Conservation (phyloP, 2,329 filamentous ascomycete genomes). For the Orbilia brochopaga region DNA sequence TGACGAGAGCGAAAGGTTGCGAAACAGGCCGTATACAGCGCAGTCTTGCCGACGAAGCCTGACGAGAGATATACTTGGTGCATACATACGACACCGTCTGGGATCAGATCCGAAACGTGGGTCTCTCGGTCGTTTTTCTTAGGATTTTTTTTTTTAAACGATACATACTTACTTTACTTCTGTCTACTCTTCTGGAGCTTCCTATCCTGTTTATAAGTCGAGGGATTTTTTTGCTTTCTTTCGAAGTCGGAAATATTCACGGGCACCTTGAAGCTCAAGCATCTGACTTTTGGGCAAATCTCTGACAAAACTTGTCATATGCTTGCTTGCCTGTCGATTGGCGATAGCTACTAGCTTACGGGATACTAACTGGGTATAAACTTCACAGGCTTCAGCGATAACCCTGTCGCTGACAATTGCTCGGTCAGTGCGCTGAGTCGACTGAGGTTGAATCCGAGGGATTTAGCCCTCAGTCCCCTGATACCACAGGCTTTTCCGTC, state of each 20-base stretch:
- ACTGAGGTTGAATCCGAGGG: not conserved
- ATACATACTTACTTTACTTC: no score
- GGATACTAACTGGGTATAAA: no score
- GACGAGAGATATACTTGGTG: no score
- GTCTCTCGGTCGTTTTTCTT: not conserved
- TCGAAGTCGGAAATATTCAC: no score
- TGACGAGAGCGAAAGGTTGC: constrained; percentile 18
- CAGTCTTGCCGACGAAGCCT: constrained; percentile 15
- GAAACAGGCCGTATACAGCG: not conserved
- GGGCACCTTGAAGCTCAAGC: constrained; percentile 22
- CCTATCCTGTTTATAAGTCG: constrained; percentile 30
- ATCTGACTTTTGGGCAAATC: not conserved
- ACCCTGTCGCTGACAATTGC: not conserved
- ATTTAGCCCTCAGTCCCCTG: not conserved
- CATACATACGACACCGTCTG: not conserved
- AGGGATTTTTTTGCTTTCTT: constrained; percentile 27
- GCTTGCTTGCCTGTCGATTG: no score
- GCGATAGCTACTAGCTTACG: no score
- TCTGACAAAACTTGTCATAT: no score
- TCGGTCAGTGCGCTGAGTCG: not conserved
- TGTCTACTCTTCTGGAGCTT: constrained; percentile 13
- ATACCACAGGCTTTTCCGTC: not conserved
- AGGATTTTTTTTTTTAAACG: no score
- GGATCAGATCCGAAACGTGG: not conserved
- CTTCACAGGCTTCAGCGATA: not conserved